A percentile compares a stretch with the other conserved stretches of the same genome.
phyloP scores from a whole-genome alignment of 2,329 filamentous ascomycete species.

The Venturia oleaginea region DNA sequence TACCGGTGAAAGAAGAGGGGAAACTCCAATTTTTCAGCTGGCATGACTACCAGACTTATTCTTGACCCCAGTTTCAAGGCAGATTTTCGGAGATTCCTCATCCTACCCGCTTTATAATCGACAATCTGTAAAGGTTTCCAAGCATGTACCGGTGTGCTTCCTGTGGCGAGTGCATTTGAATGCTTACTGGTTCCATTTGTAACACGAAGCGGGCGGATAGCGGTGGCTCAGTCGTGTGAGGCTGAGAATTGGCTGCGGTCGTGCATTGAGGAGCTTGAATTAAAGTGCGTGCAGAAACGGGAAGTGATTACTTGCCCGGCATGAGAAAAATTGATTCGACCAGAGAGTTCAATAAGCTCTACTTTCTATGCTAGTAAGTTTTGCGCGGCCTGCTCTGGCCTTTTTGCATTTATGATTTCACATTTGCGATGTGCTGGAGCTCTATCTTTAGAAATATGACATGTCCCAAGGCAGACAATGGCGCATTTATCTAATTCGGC shows the following conservation, averaged over 20 bases:
- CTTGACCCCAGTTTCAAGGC: not conserved
- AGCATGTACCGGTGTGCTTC: not conserved
- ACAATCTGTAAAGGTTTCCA: not conserved
- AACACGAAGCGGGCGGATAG: not conserved
- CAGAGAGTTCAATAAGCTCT: not conserved
- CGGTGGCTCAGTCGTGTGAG: constrained; percentile 1
- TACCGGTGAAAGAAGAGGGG: not conserved
- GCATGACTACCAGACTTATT: not conserved
- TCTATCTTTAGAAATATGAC: not conserved
- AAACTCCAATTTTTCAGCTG: not conserved
- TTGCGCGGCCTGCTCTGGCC: not conserved
- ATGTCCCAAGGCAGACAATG: not conserved
- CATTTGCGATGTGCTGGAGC: not conserved
- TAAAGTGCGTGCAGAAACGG: not conserved
- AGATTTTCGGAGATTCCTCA: not conserved
- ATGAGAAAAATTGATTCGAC: not conserved
- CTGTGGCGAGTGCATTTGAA: not conserved
- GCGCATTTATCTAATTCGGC: not conserved
- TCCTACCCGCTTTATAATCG: not conserved
- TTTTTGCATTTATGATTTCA: not conserved
- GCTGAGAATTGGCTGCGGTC: not conserved
- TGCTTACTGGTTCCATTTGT: not conserved
- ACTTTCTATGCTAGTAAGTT: not conserved
- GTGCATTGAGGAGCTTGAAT: not conserved
- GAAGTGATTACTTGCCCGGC: not conserved